Conservation (phyloP, 2,329 filamentous ascomycete genomes). For the Colletotrichum sp. region DNA sequence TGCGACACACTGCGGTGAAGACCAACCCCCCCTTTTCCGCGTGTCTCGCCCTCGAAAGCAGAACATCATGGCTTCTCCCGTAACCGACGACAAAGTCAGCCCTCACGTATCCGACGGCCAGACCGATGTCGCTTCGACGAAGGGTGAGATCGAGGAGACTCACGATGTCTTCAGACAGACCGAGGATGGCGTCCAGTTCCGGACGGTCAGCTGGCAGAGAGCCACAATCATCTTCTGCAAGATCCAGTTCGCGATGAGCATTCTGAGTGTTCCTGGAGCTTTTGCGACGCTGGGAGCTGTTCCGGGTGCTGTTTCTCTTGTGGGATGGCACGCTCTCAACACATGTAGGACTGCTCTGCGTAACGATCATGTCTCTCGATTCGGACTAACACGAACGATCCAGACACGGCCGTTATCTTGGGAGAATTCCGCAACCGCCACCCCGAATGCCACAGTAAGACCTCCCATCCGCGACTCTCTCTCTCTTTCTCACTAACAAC, state of each 20-base stretch:
- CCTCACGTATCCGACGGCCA: not conserved
- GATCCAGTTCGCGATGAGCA: conserved; percentile 32
- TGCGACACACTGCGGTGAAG: not conserved
- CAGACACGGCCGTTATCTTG: not conserved
- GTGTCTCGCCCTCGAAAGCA: not conserved
- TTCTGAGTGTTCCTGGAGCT: conserved; percentile 24
- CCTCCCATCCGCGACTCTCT: too few species aligned
- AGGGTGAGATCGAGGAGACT: not conserved
- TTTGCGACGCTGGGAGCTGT: conserved; percentile 26
- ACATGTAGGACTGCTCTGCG: conserved; percentile 23
- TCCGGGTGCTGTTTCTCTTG: conserved; percentile 43
- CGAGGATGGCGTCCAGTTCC: conserved; percentile 31
- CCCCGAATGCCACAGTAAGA: not conserved
- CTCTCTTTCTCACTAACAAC: not conserved
- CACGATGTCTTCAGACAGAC: conserved; percentile 30
- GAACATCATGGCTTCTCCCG: not conserved
- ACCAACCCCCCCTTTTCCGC: not conserved
- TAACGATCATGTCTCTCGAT: rapidly evolving
- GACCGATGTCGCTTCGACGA: not conserved
- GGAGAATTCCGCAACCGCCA: not conserved
- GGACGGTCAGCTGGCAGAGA: conserved; percentile 41
- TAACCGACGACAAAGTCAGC: not conserved
- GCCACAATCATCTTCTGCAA: conserved; percentile 45
- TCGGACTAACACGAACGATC: not conserved
- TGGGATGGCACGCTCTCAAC: conserved; percentile 31